A percentile compares a stretch with the other conserved stretches of the same genome.
Evolutionary conservation across 2,329 filamentous ascomycete genomes (phyloP).

Genomic region (Lachnellula hyalina): DNA sequence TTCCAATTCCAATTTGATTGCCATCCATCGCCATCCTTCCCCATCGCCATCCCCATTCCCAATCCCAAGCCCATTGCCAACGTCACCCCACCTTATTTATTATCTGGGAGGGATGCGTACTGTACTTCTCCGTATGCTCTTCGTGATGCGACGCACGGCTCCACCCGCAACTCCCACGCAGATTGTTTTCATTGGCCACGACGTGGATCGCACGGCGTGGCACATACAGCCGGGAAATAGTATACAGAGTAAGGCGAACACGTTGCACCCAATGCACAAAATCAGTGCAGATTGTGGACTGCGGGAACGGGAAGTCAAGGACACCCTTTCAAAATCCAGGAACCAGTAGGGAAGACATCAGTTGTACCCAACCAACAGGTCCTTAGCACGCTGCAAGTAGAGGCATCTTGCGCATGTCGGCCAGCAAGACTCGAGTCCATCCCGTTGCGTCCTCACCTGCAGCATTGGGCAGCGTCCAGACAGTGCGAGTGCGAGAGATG

Average conservation of each 20-base stretch:
- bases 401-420: conserved; percentile 13
- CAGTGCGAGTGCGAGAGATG: conserved; percentile 17
- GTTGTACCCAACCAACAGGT: conserved; percentile 24
- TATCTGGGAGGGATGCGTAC: background rate
- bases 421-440: conserved; percentile 17
- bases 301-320: conserved; percentile 6
- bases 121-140: background rate
- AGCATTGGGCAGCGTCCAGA: conserved; percentile 28
- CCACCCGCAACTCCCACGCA: conserved; percentile 2
- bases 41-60: no score
- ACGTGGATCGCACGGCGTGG: conserved; percentile 14
- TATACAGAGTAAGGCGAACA: conserved; percentile 23
- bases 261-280: conserved; percentile 26
- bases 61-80: no score
- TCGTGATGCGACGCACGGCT: background rate
- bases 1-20: no score
- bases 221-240: conserved; percentile 3
- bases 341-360: conserved; percentile 23
- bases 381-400: conserved; percentile 20
- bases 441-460: conserved; percentile 23
- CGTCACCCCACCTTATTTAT: background rate
- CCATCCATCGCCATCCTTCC: no score
- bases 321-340: conserved; percentile 7
- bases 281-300: conserved; percentile 9
- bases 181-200: conserved; percentile 4